These are phyloP conservation scores for Umbelopsis ramanniana DNA, from an alignment of 192 early-diverging fungal species.

Conservation along the genomic window DNA sequence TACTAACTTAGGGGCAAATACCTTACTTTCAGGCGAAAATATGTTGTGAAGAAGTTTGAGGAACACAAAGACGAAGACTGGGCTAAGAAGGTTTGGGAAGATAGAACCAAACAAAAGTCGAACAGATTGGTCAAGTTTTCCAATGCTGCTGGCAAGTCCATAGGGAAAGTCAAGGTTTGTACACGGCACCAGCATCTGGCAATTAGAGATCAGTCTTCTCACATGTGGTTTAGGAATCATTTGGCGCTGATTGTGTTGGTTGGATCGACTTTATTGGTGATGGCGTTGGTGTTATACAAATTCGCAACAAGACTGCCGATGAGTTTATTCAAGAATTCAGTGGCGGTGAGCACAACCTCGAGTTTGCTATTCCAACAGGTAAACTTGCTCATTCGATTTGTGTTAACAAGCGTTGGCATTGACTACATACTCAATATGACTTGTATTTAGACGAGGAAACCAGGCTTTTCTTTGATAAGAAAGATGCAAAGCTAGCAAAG, in stretches of 20 bases:
- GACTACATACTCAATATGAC: background rate
- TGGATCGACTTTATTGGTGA: conserved; percentile 10
- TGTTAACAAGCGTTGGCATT: background rate
- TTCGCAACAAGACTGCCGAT: conserved; percentile 32
- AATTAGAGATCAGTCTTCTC: background rate
- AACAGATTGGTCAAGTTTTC: conserved; percentile 31
- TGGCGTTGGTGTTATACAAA: conserved; percentile 33
- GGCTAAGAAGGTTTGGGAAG: background rate
- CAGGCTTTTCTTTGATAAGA: conserved; percentile 15
- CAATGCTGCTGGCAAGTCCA: background rate
- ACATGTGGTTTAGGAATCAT: background rate
- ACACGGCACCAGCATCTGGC: background rate
- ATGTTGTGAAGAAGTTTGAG: conserved; percentile 32
- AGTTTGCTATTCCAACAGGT: conserved; percentile 24
- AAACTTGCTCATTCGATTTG: background rate
- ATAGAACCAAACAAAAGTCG: background rate
- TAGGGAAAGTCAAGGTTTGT: conserved; percentile 28
- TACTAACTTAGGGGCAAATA: background rate
- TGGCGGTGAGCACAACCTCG: conserved; percentile 24
- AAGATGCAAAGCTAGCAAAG: conserved; percentile 22
- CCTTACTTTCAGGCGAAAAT: conserved; percentile 31
- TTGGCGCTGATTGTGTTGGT: conserved; percentile 4
- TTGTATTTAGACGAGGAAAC: conserved; percentile 25
- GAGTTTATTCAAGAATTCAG: conserved; percentile 24
- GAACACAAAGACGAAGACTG: conserved; percentile 26